Percentiles rank a stretch among this genome's conserved stretches.
phyloP scores from a whole-genome alignment of 805 yeast species.

The Monosporozyma aerobia region DNA sequence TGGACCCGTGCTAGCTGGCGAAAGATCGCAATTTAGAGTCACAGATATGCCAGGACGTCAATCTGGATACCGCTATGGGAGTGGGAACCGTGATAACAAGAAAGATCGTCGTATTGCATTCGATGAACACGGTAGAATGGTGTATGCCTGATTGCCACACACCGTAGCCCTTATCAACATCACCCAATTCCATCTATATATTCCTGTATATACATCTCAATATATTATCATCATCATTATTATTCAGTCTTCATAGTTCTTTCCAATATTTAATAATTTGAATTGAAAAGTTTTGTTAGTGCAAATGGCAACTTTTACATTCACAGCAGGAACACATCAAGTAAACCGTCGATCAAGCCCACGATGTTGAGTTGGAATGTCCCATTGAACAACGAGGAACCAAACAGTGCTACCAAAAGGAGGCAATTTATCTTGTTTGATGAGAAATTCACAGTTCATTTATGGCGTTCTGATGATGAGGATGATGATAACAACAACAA shows the following conservation, averaged over 20 bases:
- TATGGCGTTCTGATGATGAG: background rate
- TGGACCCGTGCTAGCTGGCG: constrained; percentile 38
- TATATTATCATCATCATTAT: background rate
- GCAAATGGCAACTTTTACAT: too few species aligned
- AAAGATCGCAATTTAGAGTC: constrained; percentile 63
- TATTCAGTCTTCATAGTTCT: too few species aligned
- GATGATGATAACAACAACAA: background rate
- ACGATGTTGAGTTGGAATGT: background rate
- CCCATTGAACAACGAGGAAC: background rate
- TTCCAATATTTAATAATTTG: background rate
- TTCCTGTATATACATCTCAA: background rate
- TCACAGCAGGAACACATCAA: background rate
- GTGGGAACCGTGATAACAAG: constrained; percentile 78
- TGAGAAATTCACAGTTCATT: constrained; percentile 18
- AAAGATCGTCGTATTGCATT: constrained; percentile 70
- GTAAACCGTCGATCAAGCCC: background rate
- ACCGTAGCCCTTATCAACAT: background rate
- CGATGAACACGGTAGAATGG: constrained; percentile 55
- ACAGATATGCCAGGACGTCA: constrained; percentile 70
- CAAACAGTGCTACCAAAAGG: constrained; percentile 2
- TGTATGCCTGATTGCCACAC: constrained; percentile 16
- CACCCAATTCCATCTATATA: background rate
- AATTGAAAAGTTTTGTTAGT: background rate
- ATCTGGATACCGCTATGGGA: constrained; percentile 90
- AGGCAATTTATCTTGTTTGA: constrained; percentile 26